Conservation (phyloP, 495 filamentous ascomycete species). For the Neurospora africana region DNA sequence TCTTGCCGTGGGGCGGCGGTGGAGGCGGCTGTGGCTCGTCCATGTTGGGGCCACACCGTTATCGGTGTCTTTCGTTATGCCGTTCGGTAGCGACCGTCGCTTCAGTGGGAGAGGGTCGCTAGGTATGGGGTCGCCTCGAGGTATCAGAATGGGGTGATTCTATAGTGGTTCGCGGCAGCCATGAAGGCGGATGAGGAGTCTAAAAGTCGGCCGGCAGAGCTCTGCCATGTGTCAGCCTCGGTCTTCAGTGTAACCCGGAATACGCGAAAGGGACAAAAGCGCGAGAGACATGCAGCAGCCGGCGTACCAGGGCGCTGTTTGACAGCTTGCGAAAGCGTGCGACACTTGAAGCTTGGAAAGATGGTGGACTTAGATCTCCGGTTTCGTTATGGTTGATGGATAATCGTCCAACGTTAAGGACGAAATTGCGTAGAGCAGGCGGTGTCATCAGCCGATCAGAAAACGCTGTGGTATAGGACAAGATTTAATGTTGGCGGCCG, state of each 20-base stretch:
- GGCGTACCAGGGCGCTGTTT: not conserved
- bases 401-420: not conserved
- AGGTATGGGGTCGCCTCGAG: constrained; percentile 12
- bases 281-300: not conserved
- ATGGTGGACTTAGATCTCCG: not conserved
- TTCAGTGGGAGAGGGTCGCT: not conserved
- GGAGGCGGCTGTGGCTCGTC: constrained; percentile 46
- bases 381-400: not conserved
- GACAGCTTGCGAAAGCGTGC: not conserved
- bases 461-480: not conserved
- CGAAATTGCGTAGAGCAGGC: no score
- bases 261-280: not conserved
- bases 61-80: constrained; percentile 2
- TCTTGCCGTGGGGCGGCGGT: constrained; percentile 60
- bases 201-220: constrained; percentile 13
- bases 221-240: not conserved
- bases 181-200: constrained; percentile 16
- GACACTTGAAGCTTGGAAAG: not conserved
- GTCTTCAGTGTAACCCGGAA: not conserved
- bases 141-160: constrained; percentile 6
- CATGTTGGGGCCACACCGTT: constrained; percentile 24
- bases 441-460: not conserved
- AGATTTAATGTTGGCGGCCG: not conserved
- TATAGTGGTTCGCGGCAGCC: constrained; percentile 27
- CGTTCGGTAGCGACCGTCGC: not conserved